Evolutionary conservation across 176 grass and related monocot species (phyloP).

Genomic region (Ensete glaucum): DNA sequence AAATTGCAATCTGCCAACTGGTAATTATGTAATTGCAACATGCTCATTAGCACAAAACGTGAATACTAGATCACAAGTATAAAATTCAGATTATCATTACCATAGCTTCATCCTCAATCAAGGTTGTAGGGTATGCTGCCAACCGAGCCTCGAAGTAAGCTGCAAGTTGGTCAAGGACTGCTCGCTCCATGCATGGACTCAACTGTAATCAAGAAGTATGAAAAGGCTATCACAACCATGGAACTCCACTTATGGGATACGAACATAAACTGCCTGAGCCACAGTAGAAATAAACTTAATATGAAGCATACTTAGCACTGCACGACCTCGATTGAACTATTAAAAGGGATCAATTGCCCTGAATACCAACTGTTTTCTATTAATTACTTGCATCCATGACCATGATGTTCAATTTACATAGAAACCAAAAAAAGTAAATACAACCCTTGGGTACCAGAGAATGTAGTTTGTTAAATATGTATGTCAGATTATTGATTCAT

Average conservation of each 20-base stretch:
- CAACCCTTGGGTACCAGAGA: too few species aligned
- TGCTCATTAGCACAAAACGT: conserved; percentile 17
- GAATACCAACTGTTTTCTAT: too few species aligned
- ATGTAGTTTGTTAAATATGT: too few species aligned
- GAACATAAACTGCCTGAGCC: background rate
- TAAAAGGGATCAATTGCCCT: background rate
- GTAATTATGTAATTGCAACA: conserved; percentile 8
- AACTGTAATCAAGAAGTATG: conserved; percentile 34
- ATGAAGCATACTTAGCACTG: background rate
- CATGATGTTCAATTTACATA: too few species aligned
- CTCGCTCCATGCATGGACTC: conserved; percentile 83
- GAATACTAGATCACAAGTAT: conserved; percentile 9
- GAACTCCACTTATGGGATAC: background rate
- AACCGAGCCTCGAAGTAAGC: conserved; percentile 74
- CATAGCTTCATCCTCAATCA: conserved; percentile 80
- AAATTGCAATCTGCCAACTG: conserved; percentile 69
- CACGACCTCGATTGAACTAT: background rate
- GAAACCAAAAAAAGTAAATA: too few species aligned
- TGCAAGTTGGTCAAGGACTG: conserved; percentile 93
- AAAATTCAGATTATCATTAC: conserved; percentile 36
- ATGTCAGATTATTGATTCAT: too few species aligned
- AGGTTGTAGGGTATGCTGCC: conserved; percentile 66
- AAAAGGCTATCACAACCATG: conserved; percentile 5
- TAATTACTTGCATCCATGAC: too few species aligned
- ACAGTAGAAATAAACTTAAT: background rate